Base-by-base conservation (phyloP, 192 early-diverging fungal species). In the Glomus cerebriforme region DNA sequence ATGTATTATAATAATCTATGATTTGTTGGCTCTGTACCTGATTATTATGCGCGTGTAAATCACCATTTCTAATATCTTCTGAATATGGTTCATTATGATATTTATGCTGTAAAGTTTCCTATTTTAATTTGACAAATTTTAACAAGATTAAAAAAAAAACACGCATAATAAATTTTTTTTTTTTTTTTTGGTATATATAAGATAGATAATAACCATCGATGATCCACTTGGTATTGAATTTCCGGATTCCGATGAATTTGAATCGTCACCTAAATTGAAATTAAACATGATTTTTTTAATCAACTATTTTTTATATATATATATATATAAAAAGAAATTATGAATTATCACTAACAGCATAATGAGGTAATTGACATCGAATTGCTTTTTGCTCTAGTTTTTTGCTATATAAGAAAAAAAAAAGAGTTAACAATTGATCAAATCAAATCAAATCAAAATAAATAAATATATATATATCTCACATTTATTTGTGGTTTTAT, bases 11-110 rank as follows among this genome's bases (percentile, higher is more conserved):
- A 49, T 49, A 24, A 17, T 47, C 27, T 2, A 29, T 1, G 49
- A 24, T 71, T 17, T 49, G 37, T 47, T 47, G 37, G 49, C 29
- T 49, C 4, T 71, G 37, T 1, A 15, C 24, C 8, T 69, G 34
- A 69, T 69, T 22, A 27, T 71, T 5, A 31, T 71, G n/a, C 12
- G 8, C 8, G 12, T 43, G 8, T 71, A 47, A 49, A 45, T 71
- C 69, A 71, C 24, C 69, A 45, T 71, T 71, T 71, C 37, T 71
- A 19, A 26, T 71, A 10, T 71, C 39, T 27, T 71, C 69, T 9
- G 43, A 0, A 71, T 71, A 71, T 71, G 19, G 0, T 15, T 71
- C 69, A 15, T 65, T 6, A 4, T 65, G 31, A 65, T 65, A 65
- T 31, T n/a, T 65, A 0, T 27, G 66, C 5, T 35, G 60, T 27